A percentile compares a stretch with the other conserved stretches of the same genome.
phyloP scores from a whole-genome alignment of 768 basidiomycete genomes.

The Saitozyma sp. region DNA sequence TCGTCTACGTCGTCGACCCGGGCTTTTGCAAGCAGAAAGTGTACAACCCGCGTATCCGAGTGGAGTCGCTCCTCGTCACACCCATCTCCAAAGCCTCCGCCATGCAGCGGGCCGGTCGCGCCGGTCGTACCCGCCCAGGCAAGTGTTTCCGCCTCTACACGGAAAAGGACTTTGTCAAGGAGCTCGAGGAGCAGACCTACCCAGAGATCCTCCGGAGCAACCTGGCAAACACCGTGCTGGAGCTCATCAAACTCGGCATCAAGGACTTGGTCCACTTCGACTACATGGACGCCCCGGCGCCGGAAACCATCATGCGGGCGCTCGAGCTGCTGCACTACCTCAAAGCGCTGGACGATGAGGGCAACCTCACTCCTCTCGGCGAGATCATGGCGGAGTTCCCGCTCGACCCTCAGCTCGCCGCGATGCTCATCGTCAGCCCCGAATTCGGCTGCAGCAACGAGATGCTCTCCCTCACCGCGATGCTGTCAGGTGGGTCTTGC shows the following conservation, averaged over 20 bases:
- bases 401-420: constrained; percentile 95
- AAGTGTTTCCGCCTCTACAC: constrained; percentile 98
- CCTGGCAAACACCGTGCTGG: constrained; percentile 86
- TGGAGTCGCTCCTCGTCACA: constrained; percentile 87
- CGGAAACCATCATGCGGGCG: constrained; percentile 95
- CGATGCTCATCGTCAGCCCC: constrained; percentile 89
- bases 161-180: constrained; percentile 92
- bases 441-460: constrained; percentile 97
- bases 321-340: constrained; percentile 90
- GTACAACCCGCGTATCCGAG: constrained; percentile 95
- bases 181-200: constrained; percentile 94
- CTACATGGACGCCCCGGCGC: constrained; percentile 89
- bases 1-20: constrained; percentile 98
- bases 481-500: constrained; percentile 65
- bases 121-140: constrained; percentile 91
- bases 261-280: constrained; percentile 87
- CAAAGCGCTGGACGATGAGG: constrained; percentile 89
- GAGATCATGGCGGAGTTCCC: constrained; percentile 97
- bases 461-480: constrained; percentile 89
- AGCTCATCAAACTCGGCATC: constrained; percentile 90
- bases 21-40: constrained; percentile 98
- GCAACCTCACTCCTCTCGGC: constrained; percentile 82
- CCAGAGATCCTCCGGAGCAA: constrained; percentile 95
- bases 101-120: constrained; percentile 93
- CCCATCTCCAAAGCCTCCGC: constrained; percentile 97